Evolutionary conservation across 306 rosid genomes (phyloP), one percentile per base, ranked within the genome.

Genomic region (Acacia crassicarpa): DNA sequence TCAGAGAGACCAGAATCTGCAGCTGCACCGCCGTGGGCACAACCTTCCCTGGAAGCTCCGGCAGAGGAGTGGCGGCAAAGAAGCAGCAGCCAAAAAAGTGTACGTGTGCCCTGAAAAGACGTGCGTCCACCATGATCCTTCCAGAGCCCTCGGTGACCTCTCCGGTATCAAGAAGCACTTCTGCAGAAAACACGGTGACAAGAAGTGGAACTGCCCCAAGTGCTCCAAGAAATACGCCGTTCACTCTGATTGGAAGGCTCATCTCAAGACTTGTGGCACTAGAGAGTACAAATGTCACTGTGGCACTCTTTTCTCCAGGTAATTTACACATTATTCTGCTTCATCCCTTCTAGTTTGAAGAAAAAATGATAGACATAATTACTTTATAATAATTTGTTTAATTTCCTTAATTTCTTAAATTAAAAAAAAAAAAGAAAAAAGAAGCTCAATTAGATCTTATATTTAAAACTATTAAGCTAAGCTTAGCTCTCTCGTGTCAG

Each of bases 21-120:
- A 63, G 69, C 69, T 63, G 69, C 69, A 63, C 41, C 69, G 69
- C n/a, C 69, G 69, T 1, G 69, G 69, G 6, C 69, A 63, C 20
- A 63, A 63, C 41, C 69, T 63, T 1, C 69, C 69, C 9, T 63
- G 69, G 69, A 63, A 63, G 69, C 69, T 63, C 20, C 20, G 41
- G 78, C 94, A 94, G 56, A 89, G 98, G 78, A 66, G 83, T 0
- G 91, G 86, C 84, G 87, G 85, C 35, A 95, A 91, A 65, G 82
- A 86, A 22, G 66, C 81, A 76, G 82, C 88, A 19, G 59, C 80
- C 75, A 94, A 89, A 78, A 94, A 94, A 84, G 98, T 92, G 67
- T 94, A 94, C 38, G 94, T 94, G 22, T 94, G 98, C 81, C 98
- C 98, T 0, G 98, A 94, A 81, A 91, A 88, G 84, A 84, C 80